These are phyloP conservation scores for Xerocomus spinulosus DNA, from an alignment of 768 basidiomycete genomes.

Conservation along the genomic window DNA sequence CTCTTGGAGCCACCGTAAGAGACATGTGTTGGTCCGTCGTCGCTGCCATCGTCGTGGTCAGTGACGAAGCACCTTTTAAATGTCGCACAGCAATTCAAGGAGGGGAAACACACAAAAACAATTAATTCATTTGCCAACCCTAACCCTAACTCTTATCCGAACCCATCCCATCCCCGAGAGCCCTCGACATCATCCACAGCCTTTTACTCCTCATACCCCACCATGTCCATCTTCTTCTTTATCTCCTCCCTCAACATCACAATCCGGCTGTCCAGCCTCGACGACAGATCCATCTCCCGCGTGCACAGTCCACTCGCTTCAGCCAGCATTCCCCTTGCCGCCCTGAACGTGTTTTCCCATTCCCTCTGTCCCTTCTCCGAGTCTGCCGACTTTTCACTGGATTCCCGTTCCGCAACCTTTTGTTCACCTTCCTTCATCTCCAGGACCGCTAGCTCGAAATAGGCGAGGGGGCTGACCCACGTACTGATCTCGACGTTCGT, in stretches of 20 bases:
- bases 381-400: constrained; percentile 2
- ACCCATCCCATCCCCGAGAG: too few species aligned
- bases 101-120: neutral
- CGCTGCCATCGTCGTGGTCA: constrained; percentile 32
- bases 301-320: constrained; percentile 44
- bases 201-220: constrained; percentile 20
- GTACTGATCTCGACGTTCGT: constrained; percentile 45
- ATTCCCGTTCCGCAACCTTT: constrained; percentile 31
- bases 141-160: constrained; percentile 11
- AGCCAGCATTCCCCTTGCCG: constrained; percentile 49
- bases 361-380: constrained; percentile 9
- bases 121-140: too few species aligned
- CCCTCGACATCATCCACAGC: neutral
- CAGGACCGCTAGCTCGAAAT: constrained; percentile 69
- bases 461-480: constrained; percentile 64
- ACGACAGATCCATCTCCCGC: constrained; percentile 56
- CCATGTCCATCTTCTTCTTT: constrained; percentile 50
- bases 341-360: constrained; percentile 49
- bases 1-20: constrained; percentile 43
- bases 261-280: constrained; percentile 65
- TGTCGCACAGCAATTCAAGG: constrained; percentile 16
- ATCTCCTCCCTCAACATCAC: constrained; percentile 71
- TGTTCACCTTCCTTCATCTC: constrained; percentile 59
- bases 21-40: constrained; percentile 55
- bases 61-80: constrained; percentile 7